Evolutionary conservation across 768 basidiomycete species (phyloP), one percentile per base, ranked within the genome.

Genomic region (Lyophyllum shimeji): DNA sequence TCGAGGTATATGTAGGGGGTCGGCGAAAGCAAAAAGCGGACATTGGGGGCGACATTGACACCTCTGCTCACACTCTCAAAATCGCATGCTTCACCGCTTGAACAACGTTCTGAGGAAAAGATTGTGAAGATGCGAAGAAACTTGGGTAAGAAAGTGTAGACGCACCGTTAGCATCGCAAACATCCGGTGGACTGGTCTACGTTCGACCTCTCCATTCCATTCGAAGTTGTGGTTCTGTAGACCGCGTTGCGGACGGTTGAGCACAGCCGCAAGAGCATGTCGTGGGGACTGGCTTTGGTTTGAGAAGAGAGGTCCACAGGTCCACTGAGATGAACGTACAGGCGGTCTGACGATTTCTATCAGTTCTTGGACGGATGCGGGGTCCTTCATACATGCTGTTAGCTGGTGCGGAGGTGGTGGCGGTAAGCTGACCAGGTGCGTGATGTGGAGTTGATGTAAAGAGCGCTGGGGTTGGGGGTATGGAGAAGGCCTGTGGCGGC

Each of bases 321-420:
- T 34, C 20, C 9, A 23, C 43, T n/a, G 43, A 52, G 46, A 42
- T 46, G 0, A 9, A 42, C 43, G 42, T 42, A 50, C 27, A 24
- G 11, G 40, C 15, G 53, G 55, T 27, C 24, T 49, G 25, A 50
- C 33, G 9, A 56, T 43, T 44, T 56, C 55, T 23, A 56, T 21
- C 5, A 29, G 39, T 15, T 44, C 48, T 44, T 56, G 27, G 12
- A 56, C 39, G 20, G 37, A 21, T 29, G 49, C 29, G 12, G 55
- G 39, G 23, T 56, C 48, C 55, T 56, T 34, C 31, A 27, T 24
- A 3, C 3, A 20, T 24, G n/a, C 1, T 23, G 23, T 39, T 29
- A 37, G 27, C 21, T 11, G 13, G 11, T 17, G 15, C 42, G 18
- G 13, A 39, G 9, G 20, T 7, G 37, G n/a, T 7, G 37, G 33